phyloP scores from a whole-genome alignment of 495 filamentous ascomycete species.

The Wilcoxina mikolae region DNA sequence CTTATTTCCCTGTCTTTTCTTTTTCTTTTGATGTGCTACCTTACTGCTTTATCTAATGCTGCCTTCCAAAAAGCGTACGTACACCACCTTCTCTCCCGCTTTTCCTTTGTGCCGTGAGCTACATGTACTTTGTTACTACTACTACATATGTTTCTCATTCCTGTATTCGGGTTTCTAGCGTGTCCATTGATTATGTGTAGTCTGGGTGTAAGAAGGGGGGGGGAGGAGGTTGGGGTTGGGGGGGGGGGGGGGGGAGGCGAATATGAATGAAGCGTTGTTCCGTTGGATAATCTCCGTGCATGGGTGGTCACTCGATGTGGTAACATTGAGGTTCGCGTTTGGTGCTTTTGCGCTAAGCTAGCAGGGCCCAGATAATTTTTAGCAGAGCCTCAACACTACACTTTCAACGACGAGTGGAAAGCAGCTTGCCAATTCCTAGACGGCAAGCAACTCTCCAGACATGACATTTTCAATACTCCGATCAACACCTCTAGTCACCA shows the following conservation, averaged over 20 bases:
- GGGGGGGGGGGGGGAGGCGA: no score
- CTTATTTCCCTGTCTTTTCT: constrained; percentile 2
- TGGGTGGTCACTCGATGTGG: no score
- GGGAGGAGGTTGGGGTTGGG: no score
- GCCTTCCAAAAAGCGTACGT: background rate
- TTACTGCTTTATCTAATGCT: background rate
- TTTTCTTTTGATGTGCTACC: constrained; percentile 4
- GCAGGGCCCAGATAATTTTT: background rate
- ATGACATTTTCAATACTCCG: no score
- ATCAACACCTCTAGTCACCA: background rate
- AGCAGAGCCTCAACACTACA: background rate
- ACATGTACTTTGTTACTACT: background rate
- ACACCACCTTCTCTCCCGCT: background rate
- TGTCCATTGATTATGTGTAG: background rate
- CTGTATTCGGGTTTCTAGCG: background rate
- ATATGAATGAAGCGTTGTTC: no score
- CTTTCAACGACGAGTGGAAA: background rate
- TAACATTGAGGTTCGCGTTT: no score
- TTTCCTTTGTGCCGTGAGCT: background rate
- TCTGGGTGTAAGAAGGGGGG: background rate
- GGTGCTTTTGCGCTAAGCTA: no score
- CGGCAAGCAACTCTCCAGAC: no score
- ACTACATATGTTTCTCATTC: background rate
- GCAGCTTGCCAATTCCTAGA: no score
- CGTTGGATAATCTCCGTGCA: no score